phyloP scores from a whole-genome alignment of 306 rosid species.

The Arachis hypogaea region DNA sequence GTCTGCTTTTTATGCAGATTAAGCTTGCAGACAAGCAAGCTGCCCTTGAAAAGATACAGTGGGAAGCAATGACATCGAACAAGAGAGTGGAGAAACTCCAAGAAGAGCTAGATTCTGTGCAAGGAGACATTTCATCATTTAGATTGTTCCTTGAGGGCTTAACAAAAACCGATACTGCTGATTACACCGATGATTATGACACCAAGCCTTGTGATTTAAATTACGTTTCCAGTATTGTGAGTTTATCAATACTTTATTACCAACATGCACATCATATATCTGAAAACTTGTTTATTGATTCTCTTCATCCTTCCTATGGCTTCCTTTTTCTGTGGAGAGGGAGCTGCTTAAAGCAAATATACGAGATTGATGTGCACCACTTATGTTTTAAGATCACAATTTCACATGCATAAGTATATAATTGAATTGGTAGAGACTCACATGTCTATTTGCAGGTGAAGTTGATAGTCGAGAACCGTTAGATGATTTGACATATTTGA shows the following conservation, averaged over 20 bases:
- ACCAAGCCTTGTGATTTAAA: constrained; percentile 41
- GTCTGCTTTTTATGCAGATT: constrained; percentile 52
- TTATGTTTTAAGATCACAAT: not conserved
- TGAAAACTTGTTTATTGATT: not conserved
- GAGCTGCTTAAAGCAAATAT: constrained; percentile 4
- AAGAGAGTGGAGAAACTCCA: constrained; percentile 52
- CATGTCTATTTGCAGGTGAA: no score
- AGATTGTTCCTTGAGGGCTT: constrained; percentile 66
- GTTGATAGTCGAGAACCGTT: no score
- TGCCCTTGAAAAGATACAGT: constrained; percentile 77
- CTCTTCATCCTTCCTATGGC: constrained; percentile 9
- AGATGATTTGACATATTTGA: no score
- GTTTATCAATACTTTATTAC: constrained; percentile 40
- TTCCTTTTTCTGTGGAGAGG: constrained; percentile 1
- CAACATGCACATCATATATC: not conserved
- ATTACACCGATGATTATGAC: constrained; percentile 41
- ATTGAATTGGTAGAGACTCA: not conserved
- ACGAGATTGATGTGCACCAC: not conserved
- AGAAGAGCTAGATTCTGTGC: constrained; percentile 45
- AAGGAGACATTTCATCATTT: constrained; percentile 49
- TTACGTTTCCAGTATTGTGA: constrained; percentile 42
- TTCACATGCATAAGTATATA: constrained; percentile 19
- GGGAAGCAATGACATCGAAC: constrained; percentile 86
- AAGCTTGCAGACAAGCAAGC: constrained; percentile 99
- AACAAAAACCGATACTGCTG: constrained; percentile 51